Conservation (phyloP, 805 yeast genomes). For the Metschnikowia drakensbergensis region DNA sequence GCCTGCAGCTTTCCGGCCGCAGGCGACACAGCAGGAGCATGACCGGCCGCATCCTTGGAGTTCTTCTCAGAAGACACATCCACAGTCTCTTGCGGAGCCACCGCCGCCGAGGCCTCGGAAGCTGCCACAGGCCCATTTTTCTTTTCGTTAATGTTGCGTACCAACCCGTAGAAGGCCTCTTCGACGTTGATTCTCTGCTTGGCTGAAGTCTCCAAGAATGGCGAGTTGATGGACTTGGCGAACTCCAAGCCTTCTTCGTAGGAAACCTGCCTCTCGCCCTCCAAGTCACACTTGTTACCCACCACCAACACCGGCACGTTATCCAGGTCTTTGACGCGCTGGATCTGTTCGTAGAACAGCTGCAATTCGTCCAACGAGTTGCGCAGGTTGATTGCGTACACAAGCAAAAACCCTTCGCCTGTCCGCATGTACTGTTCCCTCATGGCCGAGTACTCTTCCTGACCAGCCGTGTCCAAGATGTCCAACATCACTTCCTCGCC, state of each 20-base stretch:
- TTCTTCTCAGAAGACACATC: conserved; percentile 1
- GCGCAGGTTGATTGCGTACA: conserved; percentile 82
- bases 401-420: conserved; percentile 90
- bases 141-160: conserved; percentile 46
- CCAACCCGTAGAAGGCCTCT: conserved; percentile 70
- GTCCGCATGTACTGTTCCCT: conserved; percentile 91
- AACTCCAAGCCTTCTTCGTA: conserved; percentile 58
- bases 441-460: conserved; percentile 89
- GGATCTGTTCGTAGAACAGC: conserved; percentile 73
- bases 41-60: conserved; percentile 1
- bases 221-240: conserved; percentile 63
- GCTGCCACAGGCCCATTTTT: conserved; percentile 5
- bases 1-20: background rate
- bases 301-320: conserved; percentile 75
- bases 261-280: conserved; percentile 69
- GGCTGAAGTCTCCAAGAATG: conserved; percentile 90
- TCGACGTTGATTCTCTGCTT: conserved; percentile 89
- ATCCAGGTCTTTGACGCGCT: conserved; percentile 70
- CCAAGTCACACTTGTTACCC: conserved; percentile 76
- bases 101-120: conserved; percentile 1
- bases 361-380: conserved; percentile 81
- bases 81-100: background rate
- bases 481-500: conserved; percentile 61
- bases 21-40: background rate
- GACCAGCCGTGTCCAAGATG: conserved; percentile 97